Base-by-base conservation (phyloP, 495 filamentous ascomycete genomes). In the Lineolata rhizophorae region DNA sequence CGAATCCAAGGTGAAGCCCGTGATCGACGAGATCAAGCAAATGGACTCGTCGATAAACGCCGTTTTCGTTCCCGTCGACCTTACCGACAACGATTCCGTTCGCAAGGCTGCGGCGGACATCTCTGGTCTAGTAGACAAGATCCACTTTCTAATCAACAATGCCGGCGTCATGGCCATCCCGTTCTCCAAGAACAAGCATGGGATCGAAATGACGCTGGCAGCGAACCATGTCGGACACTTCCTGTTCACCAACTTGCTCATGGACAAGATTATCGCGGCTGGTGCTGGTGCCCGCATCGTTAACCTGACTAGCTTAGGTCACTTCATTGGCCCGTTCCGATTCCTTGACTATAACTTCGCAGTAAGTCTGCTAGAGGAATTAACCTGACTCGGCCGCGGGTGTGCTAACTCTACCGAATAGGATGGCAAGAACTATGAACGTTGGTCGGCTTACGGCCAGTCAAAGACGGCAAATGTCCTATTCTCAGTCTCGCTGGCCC, bases 1-100 rank as follows among this genome's bases (percentile, higher is more conserved):
- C 5, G 46, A 42, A 14, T 34, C 40, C 5, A 57, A 58, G 31
- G 38, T 53, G 14, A 42, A 57, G 35, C 46, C 49, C 1, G 49
- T 55, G 22, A 54, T 58, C 36, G 46, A 55, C 32, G 41, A 53
- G 38, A 49, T 60, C 42, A 43, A 41, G 30, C 41, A 33, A 35
- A 45, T 26, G 8, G 22, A 26, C 12, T 12, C 22, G 22, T 26
- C 22, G 22, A 26, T 26, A 8, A 26, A 26, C 8, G 22, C 22
- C 22, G 22, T 26, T 12, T 26, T 26, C 22, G 22, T 26, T 8
- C 8, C 8, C 22, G 22, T 26, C 22, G 22, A 26, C 22, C 22
- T 26, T 12, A 26, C 22, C 22, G 22, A 26, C 22, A 8, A 8
- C 22, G 22, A 26, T 12, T 26, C 22, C 22, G 12, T 26, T 12